Base-by-base conservation (phyloP, 768 basidiomycete genomes). In the Boletales sp. region DNA sequence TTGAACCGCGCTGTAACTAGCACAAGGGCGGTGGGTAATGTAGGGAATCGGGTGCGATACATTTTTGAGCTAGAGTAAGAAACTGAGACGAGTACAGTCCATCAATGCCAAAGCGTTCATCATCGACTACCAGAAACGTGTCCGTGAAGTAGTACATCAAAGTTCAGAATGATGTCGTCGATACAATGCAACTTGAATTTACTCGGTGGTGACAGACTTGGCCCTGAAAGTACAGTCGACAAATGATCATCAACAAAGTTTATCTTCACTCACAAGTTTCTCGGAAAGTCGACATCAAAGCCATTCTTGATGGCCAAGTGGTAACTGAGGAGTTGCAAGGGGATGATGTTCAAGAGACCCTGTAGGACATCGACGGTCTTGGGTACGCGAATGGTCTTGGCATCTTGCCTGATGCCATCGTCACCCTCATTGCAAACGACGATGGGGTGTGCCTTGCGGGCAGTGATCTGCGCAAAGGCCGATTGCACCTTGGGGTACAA, bases 401-500 rank as follows among this genome's bases (percentile, higher is more conserved):
- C 83, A 55, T 79, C 79, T 40, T 78, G 74, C 45, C 84, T 76
- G 64, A 97, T 86, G 31, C 79, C 82, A 15, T 83, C 77, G 64
- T 99, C 96, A 49, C 84, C 87, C 50, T 96, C 93, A 66, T 96
- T 93, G 74, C 94, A 96, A 57, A 98, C 80, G 55, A 99, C 87
- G 69, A 99, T 90, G 47, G 90, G 90, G 55, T 90, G 86, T 44
- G 94, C 96, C 71, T 94, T 95, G 69, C 96, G 88, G 40, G 96
- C 95, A 4, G 93, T 95, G 70, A 99, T 95, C 73, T 99, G 96
- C 25, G 93, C 74, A 59, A 96, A 91, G 35, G 96, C 96, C 8
- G 87, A 89, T 64, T 97, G 94, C 40, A 97, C 94, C 77, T 99
- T 98, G 64, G 94, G 93, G 73, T 98, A 98, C 21, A 98, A 76